Base-by-base conservation (phyloP, 1,284 basidiomycete genomes). In the Malassezia furfur region DNA sequence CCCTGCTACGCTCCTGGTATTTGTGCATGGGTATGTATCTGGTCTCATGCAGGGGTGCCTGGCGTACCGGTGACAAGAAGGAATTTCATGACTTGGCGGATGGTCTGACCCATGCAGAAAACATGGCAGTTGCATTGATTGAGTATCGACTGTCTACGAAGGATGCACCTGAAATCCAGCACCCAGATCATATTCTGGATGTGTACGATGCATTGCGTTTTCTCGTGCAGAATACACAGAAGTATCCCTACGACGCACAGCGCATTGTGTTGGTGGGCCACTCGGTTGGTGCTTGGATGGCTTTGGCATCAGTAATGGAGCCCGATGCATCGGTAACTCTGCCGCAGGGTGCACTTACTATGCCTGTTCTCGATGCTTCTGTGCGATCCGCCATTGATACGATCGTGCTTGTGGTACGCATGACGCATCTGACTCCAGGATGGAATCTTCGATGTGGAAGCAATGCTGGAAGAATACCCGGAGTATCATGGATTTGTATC, bases 211-310 rank as follows among this genome's bases (percentile, higher is more conserved):
- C 37, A 15, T 12, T 50, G 11, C 14, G 11, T 7, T 50, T 19
- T 22, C 28, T 50, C 8, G 35, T 32, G 5, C 17, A 34, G 14
- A 39, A 39, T 40, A 19, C 14, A 17, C 7, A 22, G 4, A 25
- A 19, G 15, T 17, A 12, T 6, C 37, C 38, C 9, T 48, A 48
- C 14, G 21, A 37, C 10, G 15, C 34, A 19, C 15, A 17, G 22
- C 15, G 15, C 14, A 15, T 50, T 3, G 28, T 31, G 11, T 11
- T 50, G 3, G 48, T 31, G 11, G 48, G 48, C 3, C 48, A 50
- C 32, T 50, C 48, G 1, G 48, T 50, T 3, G 48, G 48, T 22
- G 48, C 48, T 3, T 50, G 48, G 48, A 50, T 50, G 48, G 25
- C 30, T 1, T 31, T 50, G 8, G 48, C 48, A 2, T 7, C 14